Evolutionary conservation across 2,329 filamentous ascomycete genomes (phyloP), one percentile per base, ranked within the genome.

Genomic region (Alternaria sp.): DNA sequence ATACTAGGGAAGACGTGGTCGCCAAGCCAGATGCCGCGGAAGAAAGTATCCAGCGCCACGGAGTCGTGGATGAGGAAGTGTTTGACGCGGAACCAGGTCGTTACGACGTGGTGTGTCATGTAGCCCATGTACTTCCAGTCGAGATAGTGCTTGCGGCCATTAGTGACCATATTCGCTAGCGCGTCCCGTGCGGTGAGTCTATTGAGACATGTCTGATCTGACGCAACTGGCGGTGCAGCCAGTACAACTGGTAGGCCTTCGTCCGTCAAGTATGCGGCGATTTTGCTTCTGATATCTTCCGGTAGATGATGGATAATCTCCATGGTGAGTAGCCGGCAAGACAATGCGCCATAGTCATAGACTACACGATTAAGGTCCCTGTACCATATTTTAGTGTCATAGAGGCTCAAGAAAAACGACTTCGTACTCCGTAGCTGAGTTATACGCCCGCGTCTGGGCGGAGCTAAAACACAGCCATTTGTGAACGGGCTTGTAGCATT

Each of bases 371-470:
- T 4, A 4, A 21, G 12, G 13, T 45, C 43, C 17, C 43, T 45
- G 23, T 23, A 19, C 0, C 17, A 45, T 1, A 2, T 1, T 8
- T 21, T 15, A 45, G 8, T 1, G 1, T 19, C n/a, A n/a, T n/a
- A n/a, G n/a, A n/a, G n/a, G 3, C 8, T 4, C 11, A 45, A 45
- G 0, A 4, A 4, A 0, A 3, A 45, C 6, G 1, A 0, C 15
- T 45, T 13, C 17, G 5, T 13, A 45, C 43, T 45, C 21, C 0
- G 43, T 21, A 1, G 43, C 43, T 13, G 17, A 13, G 1, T 45
- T 45, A 13, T 45, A 45, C 19, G 17, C 43, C 43, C 17, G 1
- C 0, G 43, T 21, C 10, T 21, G 21, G 0, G 17, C 17, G 1
- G 43, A 45, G 17, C 12, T 45, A 19, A 21, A 23, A 2, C 43